A percentile compares a stretch with the other conserved stretches of the same genome.
Evolutionary conservation across 768 basidiomycete species (phyloP).

Genomic region (Boletus subparvulus): DNA sequence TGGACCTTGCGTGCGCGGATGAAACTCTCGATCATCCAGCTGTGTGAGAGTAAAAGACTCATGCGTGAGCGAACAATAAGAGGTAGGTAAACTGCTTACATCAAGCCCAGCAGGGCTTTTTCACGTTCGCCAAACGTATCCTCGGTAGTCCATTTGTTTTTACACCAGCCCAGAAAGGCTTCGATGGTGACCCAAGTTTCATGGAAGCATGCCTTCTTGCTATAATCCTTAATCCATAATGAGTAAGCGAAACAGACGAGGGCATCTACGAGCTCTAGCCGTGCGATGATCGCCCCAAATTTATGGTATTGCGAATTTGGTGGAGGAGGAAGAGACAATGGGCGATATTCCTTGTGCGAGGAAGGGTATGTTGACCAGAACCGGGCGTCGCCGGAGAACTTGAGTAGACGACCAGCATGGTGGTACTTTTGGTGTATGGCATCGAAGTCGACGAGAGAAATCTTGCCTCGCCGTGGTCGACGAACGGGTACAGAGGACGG

Average conservation of each 20-base stretch:
- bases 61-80: slow-evolving; percentile 28
- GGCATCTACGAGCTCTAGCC: slow-evolving; percentile 78
- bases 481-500: slow-evolving; percentile 54
- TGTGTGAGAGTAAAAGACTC: slow-evolving; percentile 33
- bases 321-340: slow-evolving; percentile 61
- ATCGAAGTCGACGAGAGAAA: slow-evolving; percentile 49
- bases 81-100: slow-evolving; percentile 51
- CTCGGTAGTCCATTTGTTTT: slow-evolving; percentile 58
- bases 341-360: slow-evolving; percentile 61
- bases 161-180: slow-evolving; percentile 70
- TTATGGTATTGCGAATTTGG: slow-evolving; percentile 72
- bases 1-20: slow-evolving; percentile 56
- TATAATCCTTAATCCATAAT: slow-evolving; percentile 75
- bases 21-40: slow-evolving; percentile 78
- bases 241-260: slow-evolving; percentile 82
- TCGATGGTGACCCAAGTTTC: slow-evolving; percentile 70
- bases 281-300: slow-evolving; percentile 70
- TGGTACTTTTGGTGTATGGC: slow-evolving; percentile 70
- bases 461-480: slow-evolving; percentile 63
- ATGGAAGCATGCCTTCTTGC: slow-evolving; percentile 51
- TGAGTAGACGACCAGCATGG: slow-evolving; percentile 66
- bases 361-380: slow-evolving; percentile 73
- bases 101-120: slow-evolving; percentile 70
- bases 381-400: slow-evolving; percentile 80
- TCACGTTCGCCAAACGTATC: slow-evolving; percentile 47